These are phyloP conservation scores for Gypsophila paniculata DNA, from an alignment of 179 eudicot species.

Conservation along the genomic window DNA sequence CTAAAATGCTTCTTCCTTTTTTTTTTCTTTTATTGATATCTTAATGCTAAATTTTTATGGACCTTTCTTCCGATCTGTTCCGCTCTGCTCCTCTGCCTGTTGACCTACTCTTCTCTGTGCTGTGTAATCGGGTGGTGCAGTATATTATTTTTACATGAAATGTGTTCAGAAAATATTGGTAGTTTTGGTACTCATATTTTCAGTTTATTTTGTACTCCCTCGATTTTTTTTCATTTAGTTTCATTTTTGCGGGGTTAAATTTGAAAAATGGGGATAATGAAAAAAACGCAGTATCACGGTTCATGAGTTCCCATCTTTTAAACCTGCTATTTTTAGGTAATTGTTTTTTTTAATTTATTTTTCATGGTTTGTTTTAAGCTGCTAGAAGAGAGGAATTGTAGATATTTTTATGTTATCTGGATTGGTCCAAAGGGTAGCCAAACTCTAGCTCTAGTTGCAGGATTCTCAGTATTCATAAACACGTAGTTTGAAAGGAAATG, in stretches of 20 bases:
- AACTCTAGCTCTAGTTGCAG: conserved; percentile 10
- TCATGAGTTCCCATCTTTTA: not conserved
- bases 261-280: too few species aligned
- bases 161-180: not conserved
- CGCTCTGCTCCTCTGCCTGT: not conserved
- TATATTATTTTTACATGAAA: not conserved
- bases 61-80: not conserved
- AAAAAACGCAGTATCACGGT: not conserved
- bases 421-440: not conserved
- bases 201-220: not conserved
- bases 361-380: conserved; percentile 3
- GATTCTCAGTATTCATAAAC: not conserved
- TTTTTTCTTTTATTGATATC: not conserved
- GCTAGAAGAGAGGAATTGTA: not conserved
- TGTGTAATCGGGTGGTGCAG: too few species aligned
- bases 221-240: too few species aligned
- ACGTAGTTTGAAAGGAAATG: not conserved
- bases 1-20: not conserved
- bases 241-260: too few species aligned
- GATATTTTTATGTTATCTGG: not conserved
- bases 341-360: not conserved
- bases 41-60: not conserved
- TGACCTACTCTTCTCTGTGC: not conserved
- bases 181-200: not conserved
- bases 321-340: not conserved